Evolutionary conservation across 495 filamentous ascomycete genomes (phyloP).

Genomic region (Haplographium delicatum): DNA sequence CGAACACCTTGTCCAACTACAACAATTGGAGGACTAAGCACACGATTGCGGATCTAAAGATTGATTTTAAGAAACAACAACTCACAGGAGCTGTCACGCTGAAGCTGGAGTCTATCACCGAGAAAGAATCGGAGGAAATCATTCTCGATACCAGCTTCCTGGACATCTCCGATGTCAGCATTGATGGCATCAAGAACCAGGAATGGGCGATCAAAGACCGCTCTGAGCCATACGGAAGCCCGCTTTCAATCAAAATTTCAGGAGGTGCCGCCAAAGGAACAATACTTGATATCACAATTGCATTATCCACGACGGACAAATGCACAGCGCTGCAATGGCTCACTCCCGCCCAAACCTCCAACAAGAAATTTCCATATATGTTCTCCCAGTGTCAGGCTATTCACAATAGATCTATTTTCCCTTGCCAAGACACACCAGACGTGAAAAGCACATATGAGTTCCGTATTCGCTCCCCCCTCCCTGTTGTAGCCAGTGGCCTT

Average conservation of each 20-base stretch:
- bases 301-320: constrained; percentile 65
- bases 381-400: constrained; percentile 98
- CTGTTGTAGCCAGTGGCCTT: constrained; percentile 83
- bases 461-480: constrained; percentile 77
- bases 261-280: constrained; percentile 56
- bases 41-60: constrained; percentile 68
- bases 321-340: constrained; percentile 95
- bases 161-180: constrained; percentile 59
- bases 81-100: constrained; percentile 72
- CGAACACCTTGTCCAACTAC: constrained; percentile 90
- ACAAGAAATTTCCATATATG: constrained; percentile 92
- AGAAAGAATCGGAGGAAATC: constrained; percentile 65
- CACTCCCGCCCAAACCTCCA: constrained; percentile 82
- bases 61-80: constrained; percentile 72
- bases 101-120: constrained; percentile 64
- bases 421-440: constrained; percentile 94
- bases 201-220: constrained; percentile 67
- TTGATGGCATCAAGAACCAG: constrained; percentile 45
- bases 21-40: constrained; percentile 76
- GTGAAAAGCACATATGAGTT: constrained; percentile 89
- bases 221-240: constrained; percentile 70
- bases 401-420: constrained; percentile 85
- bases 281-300: constrained; percentile 55
- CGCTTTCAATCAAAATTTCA: constrained; percentile 67
- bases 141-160: constrained; percentile 84